phyloP scores from a whole-genome alignment of 2,329 filamentous ascomycete species.

The Hansfordia pulvinata region DNA sequence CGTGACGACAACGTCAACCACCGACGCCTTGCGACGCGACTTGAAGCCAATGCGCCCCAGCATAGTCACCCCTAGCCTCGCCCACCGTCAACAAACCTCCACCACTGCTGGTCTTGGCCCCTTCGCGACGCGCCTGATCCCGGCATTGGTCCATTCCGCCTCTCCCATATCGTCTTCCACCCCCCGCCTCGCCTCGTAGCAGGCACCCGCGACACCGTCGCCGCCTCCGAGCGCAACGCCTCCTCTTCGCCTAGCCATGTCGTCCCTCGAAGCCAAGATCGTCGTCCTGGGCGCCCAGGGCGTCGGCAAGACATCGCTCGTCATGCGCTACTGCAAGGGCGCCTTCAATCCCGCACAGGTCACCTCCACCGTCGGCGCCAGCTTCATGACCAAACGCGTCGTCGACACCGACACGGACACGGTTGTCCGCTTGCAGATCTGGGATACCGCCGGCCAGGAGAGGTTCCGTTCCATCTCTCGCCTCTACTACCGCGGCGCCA shows the following conservation, averaged over 20 bases:
- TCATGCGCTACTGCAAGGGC: conserved; percentile 64
- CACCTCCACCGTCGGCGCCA: conserved; percentile 65
- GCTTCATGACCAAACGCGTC: conserved; percentile 67
- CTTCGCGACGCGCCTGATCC: too few species aligned
- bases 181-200: too few species aligned
- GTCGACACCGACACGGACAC: conserved; percentile 77
- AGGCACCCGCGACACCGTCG: too few species aligned
- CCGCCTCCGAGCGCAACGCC: not conserved
- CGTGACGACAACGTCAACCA: too few species aligned
- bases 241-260: conserved; percentile 16
- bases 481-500: conserved; percentile 91
- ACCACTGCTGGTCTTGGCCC: too few species aligned
- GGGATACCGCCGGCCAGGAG: conserved; percentile 94
- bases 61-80: too few species aligned
- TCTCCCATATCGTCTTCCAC: too few species aligned
- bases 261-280: conserved; percentile 68
- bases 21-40: too few species aligned
- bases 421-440: conserved; percentile 82
- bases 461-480: conserved; percentile 88
- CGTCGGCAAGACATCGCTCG: conserved; percentile 67
- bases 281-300: conserved; percentile 69
- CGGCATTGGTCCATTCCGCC: too few species aligned
- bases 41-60: too few species aligned
- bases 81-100: too few species aligned
- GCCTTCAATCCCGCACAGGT: conserved; percentile 51